Conservation (phyloP, 805 yeast genomes). For the Clavispora carvajalis region DNA sequence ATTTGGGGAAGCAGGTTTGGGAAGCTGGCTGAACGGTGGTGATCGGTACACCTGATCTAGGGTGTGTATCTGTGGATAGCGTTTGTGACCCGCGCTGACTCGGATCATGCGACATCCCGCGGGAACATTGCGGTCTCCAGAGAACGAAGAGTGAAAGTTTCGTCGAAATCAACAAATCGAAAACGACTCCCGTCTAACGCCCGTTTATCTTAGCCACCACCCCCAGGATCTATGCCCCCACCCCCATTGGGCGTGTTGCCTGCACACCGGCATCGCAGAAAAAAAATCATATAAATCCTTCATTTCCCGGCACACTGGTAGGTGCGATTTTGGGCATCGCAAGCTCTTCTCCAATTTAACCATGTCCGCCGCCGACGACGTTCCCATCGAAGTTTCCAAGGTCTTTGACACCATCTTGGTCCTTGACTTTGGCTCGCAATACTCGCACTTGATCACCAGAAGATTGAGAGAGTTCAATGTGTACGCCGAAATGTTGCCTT, state of each 20-base stretch:
- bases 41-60: too few species aligned
- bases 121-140: too few species aligned
- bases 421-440: slow-evolving; percentile 97
- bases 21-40: too few species aligned
- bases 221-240: too few species aligned
- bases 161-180: too few species aligned
- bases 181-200: too few species aligned
- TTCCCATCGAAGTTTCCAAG: slow-evolving; percentile 64
- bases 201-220: too few species aligned
- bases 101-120: background rate
- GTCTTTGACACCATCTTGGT: slow-evolving; percentile 96
- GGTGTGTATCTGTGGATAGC: background rate
- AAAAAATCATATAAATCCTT: background rate
- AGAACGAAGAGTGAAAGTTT: too few species aligned
- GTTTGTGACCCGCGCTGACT: background rate
- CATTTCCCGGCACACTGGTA: background rate
- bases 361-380: slow-evolving; percentile 20
- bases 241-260: background rate
- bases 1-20: too few species aligned
- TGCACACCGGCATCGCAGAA: slow-evolving; percentile 1
- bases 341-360: background rate
- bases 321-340: slow-evolving; percentile 1
- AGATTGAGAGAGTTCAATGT: slow-evolving; percentile 97
- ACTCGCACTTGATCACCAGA: slow-evolving; percentile 93
- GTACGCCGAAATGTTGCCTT: slow-evolving; percentile 98